Base-by-base conservation (phyloP, 805 yeast species). In the Lipomyces sp. region DNA sequence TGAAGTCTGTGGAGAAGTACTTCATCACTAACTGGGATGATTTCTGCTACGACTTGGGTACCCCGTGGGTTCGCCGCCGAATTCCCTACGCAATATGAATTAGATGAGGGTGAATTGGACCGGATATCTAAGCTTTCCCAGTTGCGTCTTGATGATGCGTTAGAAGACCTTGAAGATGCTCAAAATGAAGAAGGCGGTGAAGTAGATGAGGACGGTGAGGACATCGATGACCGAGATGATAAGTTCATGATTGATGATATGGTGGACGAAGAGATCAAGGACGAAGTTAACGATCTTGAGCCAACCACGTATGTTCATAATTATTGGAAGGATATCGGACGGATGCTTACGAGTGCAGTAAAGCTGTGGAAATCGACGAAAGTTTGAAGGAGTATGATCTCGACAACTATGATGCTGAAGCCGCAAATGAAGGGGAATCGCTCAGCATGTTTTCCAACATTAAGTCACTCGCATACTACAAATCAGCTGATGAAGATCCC, bases 11-110 rank as follows among this genome's bases (percentile, higher is more conserved):
- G 10, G 13, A 42, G 10, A 5, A 6, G 3, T 4, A 5, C 7
- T n/a, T 15, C 10, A 11, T 11, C 6, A 42, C 8, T 5, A 6
- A 39, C 18, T 24, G 24, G 7, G 15, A 92, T 93, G 97, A 89
- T 94, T 70, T 92, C 99, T 51, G 89, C 98, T 34, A 87, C 95
- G 59, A 81, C 88, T 60, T 95, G 99, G 98, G 97, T 94, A 32
- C 98, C 98, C 59, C 86, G 97, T 74, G 99, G 99, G 4, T 90
- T 84, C 77, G 96, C 99, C 35, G 85, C 96, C 50, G 98, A 93
- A 77, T 90, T 88, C 75, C 98, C 99, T 4, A 91, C 87, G 74
- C 86, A 89, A 75, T 92, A 92, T 74, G 97, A 91, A 72, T 80
- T 94, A 63, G 88, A 92, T 72, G 98, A 95, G 69, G 94, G 85